phyloP scores from a whole-genome alignment of 805 yeast genomes.

The Jamesozyma spencerorum region DNA sequence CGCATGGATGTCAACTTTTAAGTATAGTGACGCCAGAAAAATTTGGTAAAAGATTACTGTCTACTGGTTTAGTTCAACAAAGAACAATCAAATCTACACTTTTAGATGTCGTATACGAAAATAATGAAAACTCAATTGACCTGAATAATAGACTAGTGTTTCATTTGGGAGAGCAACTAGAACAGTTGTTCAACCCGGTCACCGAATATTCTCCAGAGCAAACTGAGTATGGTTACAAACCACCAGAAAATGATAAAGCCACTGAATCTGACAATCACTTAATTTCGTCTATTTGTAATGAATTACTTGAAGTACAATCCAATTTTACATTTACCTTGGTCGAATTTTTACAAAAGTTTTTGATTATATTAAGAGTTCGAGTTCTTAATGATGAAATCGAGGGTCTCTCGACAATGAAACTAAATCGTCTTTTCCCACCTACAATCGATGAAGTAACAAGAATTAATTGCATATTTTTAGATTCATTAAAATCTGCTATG shows the following conservation, averaged over 20 bases:
- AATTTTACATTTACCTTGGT: slow-evolving; percentile 65
- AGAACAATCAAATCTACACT: slow-evolving; percentile 42
- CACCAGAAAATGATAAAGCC: slow-evolving; percentile 36
- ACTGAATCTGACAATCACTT: slow-evolving; percentile 31
- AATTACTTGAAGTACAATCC: slow-evolving; percentile 62
- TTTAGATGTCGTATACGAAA: slow-evolving; percentile 68
- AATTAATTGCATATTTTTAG: slow-evolving; percentile 76
- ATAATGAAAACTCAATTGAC: slow-evolving; percentile 42
- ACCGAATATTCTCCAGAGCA: slow-evolving; percentile 89
- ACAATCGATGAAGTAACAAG: slow-evolving; percentile 91
- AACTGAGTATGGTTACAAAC: slow-evolving; percentile 58
- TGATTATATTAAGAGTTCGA: slow-evolving; percentile 67
- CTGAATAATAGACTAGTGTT: slow-evolving; percentile 69
- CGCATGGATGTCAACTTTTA: slow-evolving; percentile 53
- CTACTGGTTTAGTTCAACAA: slow-evolving; percentile 49
- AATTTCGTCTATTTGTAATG: slow-evolving; percentile 49
- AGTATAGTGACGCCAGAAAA: slow-evolving; percentile 36
- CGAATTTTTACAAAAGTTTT: slow-evolving; percentile 63
- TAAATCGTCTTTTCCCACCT: slow-evolving; percentile 83
- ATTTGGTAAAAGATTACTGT: slow-evolving; percentile 47
- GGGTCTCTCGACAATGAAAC: slow-evolving; percentile 48
- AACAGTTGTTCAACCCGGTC: slow-evolving; percentile 80
- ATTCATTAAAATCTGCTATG: slow-evolving; percentile 57
- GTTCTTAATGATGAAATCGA: slow-evolving; percentile 49
- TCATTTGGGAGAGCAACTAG: slow-evolving; percentile 74